Conservation (phyloP, 371 early-diverging fungal species). For the Mucor sp. region DNA sequence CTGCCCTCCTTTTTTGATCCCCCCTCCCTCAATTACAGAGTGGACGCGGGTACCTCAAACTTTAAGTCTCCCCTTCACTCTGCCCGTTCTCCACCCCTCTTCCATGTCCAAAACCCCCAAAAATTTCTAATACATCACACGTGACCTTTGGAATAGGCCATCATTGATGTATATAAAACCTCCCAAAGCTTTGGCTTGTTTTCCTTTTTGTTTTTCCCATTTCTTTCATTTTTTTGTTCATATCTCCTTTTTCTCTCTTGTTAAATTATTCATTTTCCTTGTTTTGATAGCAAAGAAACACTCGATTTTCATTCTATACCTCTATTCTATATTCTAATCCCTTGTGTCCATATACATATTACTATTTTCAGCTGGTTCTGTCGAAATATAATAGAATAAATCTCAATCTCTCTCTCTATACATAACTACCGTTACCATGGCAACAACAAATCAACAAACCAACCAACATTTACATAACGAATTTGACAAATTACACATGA, state of each 20-base stretch:
- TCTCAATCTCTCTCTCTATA: conserved; percentile 6
- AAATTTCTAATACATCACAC: not conserved
- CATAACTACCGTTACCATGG: not conserved
- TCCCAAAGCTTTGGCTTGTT: not conserved
- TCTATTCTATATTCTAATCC: not conserved
- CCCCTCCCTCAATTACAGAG: not conserved
- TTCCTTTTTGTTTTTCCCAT: not conserved
- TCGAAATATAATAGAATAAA: conserved; percentile 5
- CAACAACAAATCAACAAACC: not conserved
- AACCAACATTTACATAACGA: not conserved
- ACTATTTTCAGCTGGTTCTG: conserved; percentile 18
- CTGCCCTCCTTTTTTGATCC: not conserved
- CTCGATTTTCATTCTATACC: not conserved
- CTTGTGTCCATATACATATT: not conserved
- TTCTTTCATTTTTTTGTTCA: not conserved
- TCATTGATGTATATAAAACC: not conserved
- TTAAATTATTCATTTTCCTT: not conserved
- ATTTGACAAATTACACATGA: not conserved
- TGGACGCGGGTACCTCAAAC: conserved; percentile 3
- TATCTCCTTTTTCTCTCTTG: not conserved
- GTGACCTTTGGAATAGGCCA: not conserved
- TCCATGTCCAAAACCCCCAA: not conserved
- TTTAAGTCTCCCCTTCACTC: not conserved
- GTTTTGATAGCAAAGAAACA: conserved; percentile 4
- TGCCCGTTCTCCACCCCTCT: not conserved